Conservation (phyloP, 331 rosid genomes). For the Stylosanthes scabra region DNA sequence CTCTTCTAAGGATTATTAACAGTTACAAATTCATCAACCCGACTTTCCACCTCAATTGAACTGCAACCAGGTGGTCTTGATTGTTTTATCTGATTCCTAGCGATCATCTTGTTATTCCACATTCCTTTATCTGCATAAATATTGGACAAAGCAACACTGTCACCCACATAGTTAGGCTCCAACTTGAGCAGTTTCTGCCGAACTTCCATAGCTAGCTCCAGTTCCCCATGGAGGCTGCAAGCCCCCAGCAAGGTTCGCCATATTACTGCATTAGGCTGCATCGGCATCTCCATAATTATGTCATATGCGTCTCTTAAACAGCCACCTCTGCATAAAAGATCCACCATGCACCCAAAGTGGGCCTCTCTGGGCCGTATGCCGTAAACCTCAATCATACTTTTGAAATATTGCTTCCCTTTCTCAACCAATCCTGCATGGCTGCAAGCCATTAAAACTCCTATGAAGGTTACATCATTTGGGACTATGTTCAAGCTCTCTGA, state of each 20-base stretch:
- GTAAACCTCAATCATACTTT: slow-evolving; percentile 59
- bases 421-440: slow-evolving; percentile 73
- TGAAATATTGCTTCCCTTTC: slow-evolving; percentile 63
- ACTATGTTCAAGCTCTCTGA: background rate
- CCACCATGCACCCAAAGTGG: slow-evolving; percentile 77
- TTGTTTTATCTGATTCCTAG: slow-evolving; percentile 50
- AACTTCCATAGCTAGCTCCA: slow-evolving; percentile 53
- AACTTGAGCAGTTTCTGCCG: slow-evolving; percentile 47
- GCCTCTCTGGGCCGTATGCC: slow-evolving; percentile 60
- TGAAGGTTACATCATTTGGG: slow-evolving; percentile 65
- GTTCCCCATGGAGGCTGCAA: slow-evolving; percentile 57
- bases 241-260: slow-evolving; percentile 73
- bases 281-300: slow-evolving; percentile 50
- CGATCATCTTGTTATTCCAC: slow-evolving; percentile 62
- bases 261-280: slow-evolving; percentile 49
- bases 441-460: slow-evolving; percentile 79
- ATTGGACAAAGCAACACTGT: slow-evolving; percentile 66
- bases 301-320: slow-evolving; percentile 56
- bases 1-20: background rate
- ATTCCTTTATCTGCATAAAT: slow-evolving; percentile 60
- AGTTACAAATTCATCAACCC: slow-evolving; percentile 45
- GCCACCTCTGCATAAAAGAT: slow-evolving; percentile 70
- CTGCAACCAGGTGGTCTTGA: slow-evolving; percentile 62
- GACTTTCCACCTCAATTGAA: slow-evolving; percentile 57
- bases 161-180: slow-evolving; percentile 63